Conservation (phyloP, 2,329 filamentous ascomycete genomes). For the Niveomyces coronatus region DNA sequence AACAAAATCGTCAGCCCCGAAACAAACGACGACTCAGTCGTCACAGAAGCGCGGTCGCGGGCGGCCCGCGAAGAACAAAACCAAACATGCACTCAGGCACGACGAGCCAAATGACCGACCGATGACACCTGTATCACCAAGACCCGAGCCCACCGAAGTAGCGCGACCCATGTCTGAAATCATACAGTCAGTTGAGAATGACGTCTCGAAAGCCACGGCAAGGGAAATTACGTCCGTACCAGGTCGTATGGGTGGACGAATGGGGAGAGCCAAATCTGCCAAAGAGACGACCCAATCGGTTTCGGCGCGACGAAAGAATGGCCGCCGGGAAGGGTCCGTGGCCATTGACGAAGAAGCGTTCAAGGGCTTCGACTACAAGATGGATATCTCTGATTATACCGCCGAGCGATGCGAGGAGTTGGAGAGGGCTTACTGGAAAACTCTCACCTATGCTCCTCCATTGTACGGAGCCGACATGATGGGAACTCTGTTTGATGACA, state of each 20-base stretch:
- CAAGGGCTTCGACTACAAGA: constrained; percentile 80
- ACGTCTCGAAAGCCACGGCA: constrained; percentile 28
- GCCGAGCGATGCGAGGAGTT: constrained; percentile 88
- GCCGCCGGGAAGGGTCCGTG: constrained; percentile 65
- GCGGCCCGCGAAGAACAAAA: constrained; percentile 27
- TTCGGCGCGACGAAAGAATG: constrained; percentile 79
- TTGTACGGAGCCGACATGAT: constrained; percentile 96
- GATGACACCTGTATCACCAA: constrained; percentile 49
- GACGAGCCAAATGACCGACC: constrained; percentile 36
- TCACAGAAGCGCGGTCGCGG: constrained; percentile 31
- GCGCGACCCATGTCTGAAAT: constrained; percentile 15
- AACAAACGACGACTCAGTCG: constrained; percentile 21
- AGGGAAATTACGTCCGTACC: constrained; percentile 28
- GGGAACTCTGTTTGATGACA: constrained; percentile 85
- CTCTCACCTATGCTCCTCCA: constrained; percentile 84
- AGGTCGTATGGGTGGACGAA: constrained; percentile 27
- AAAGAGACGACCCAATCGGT: constrained; percentile 62
- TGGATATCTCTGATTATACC: constrained; percentile 81
- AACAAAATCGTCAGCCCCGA: constrained; percentile 26
- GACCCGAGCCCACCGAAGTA: constrained; percentile 24
- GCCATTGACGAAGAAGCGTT: constrained; percentile 85
- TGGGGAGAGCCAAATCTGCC: constrained; percentile 37
- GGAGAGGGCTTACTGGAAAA: constrained; percentile 95
- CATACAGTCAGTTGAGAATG: constrained; percentile 25
- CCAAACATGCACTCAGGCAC: constrained; percentile 21